Evolutionary conservation across 305 asterid genomes (phyloP), one percentile per base, ranked within the genome.

Genomic region (Rubia balearica): DNA sequence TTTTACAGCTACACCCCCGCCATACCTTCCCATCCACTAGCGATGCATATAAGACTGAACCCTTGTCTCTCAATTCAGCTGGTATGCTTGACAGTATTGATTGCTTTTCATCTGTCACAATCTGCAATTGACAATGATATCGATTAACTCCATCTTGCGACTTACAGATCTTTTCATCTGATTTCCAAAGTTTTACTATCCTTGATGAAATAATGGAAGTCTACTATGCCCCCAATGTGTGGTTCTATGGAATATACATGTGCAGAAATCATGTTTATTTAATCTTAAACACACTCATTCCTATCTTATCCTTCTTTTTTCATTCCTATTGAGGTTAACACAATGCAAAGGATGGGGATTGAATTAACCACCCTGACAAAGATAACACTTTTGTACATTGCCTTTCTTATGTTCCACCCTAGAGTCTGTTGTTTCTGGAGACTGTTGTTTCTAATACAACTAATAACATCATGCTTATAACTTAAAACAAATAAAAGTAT

Each of bases 1-100:
- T 24, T 76, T 63, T 64, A 68, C 77, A 69, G 68, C 67, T 45
- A 63, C 74, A 46, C 70, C 49, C 67, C 68, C 69, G 36, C 41
- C 73, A 68, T 89, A 91, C 98, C 97, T 93, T 82, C 65, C 96
- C 96, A 10, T 93, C 96, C 56, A 83, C 81, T 22, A 93, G 90
- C 75, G 95, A 81, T 76, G 91, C 83, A 87, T 91, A 83, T 68
- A 93, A 82, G 67, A 76, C 81, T 24, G 89, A 88, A 76, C 96
- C 98, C 72, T 78, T 79, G 61, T 91, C 97, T 79, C 90, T 83
- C 68, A 75, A 55, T 65, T 89, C 95, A 75, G 81, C 80, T 55
- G 97, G 97, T 61, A 91, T 79, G 85, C 90, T 85, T 63, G 91
- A 81, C 83, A 93, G 82, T 67, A 93, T 91, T 75, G 93, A 77